Conservation (phyloP, 169 alveolate species). For the Cryptosporidium sp. region DNA sequence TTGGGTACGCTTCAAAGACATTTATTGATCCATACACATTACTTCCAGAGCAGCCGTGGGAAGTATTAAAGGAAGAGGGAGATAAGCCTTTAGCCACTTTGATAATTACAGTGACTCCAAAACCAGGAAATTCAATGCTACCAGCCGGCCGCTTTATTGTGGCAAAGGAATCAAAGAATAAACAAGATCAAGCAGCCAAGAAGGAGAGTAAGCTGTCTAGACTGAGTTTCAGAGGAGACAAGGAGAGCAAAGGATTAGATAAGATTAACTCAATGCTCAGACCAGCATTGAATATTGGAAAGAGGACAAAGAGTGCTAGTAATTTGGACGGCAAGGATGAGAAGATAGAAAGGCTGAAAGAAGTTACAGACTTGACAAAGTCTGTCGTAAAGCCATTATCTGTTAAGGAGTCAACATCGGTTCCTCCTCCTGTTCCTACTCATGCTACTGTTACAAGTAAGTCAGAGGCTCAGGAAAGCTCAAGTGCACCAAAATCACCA, state of each 20-base stretch:
- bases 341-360: neutral
- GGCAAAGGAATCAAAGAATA: conserved; percentile 65
- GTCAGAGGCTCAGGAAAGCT: neutral
- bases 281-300: conserved; percentile 27
- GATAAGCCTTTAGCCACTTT: conserved; percentile 79
- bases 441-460: neutral
- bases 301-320: neutral
- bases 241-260: conserved; percentile 36
- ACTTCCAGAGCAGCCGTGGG: conserved; percentile 57
- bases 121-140: conserved; percentile 82
- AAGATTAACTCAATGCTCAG: conserved; percentile 58
- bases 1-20: conserved; percentile 61
- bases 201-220: conserved; percentile 56
- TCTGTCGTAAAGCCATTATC: conserved; percentile 1
- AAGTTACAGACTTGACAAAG: neutral
- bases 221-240: conserved; percentile 43
- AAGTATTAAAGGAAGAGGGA: conserved; percentile 12
- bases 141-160: conserved; percentile 84
- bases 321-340: conserved; percentile 8
- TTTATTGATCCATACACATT: conserved; percentile 63
- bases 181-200: neutral
- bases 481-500: neutral
- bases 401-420: neutral
- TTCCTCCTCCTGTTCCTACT: neutral
- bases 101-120: conserved; percentile 81